These are phyloP conservation scores for Aspergillus tamarii DNA, from an alignment of 2,329 filamentous ascomycete species.

Conservation along the genomic window DNA sequence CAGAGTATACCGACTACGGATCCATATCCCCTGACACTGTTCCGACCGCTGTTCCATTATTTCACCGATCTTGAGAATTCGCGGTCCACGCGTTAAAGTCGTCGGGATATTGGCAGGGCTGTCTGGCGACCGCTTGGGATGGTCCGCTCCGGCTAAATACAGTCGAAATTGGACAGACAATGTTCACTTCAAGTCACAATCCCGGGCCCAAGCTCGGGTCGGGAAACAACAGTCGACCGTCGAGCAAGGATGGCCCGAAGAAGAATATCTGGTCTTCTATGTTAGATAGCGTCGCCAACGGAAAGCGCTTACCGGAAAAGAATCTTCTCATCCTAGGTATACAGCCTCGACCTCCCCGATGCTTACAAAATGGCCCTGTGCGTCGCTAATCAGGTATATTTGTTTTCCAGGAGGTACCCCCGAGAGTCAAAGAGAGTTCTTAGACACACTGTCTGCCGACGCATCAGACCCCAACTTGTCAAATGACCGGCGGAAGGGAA, in stretches of 20 bases:
- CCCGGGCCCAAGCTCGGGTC: conserved; percentile 34
- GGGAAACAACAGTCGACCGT: conserved; percentile 43
- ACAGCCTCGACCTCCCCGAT: conserved; percentile 24
- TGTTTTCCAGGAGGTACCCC: conserved; percentile 69
- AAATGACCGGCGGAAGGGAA: conserved; percentile 53
- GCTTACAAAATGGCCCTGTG: neutral
- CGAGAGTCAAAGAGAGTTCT: conserved; percentile 81
- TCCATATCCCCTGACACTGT: conserved; percentile 36
- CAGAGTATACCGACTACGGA: conserved; percentile 9
- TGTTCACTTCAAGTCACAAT: conserved; percentile 43
- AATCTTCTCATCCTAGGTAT: conserved; percentile 82
- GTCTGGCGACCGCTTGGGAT: conserved; percentile 30
- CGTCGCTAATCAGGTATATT: conserved; percentile 21
- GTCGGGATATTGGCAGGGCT: conserved; percentile 6
- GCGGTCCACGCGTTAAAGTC: conserved; percentile 22
- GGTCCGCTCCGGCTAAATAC: conserved; percentile 37
- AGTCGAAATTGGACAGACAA: conserved; percentile 42
- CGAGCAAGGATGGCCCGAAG: conserved; percentile 67
- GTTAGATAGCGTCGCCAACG: conserved; percentile 86
- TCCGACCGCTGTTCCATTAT: conserved; percentile 25
- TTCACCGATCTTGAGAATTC: conserved; percentile 12
- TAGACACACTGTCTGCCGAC: conserved; percentile 61
- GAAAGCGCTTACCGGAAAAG: conserved; percentile 88
- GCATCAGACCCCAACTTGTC: conserved; percentile 44
- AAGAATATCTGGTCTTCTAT: conserved; percentile 94